Evolutionary conservation across 2,329 filamentous ascomycete genomes (phyloP).

Genomic region (Corinectria fuckeliana): DNA sequence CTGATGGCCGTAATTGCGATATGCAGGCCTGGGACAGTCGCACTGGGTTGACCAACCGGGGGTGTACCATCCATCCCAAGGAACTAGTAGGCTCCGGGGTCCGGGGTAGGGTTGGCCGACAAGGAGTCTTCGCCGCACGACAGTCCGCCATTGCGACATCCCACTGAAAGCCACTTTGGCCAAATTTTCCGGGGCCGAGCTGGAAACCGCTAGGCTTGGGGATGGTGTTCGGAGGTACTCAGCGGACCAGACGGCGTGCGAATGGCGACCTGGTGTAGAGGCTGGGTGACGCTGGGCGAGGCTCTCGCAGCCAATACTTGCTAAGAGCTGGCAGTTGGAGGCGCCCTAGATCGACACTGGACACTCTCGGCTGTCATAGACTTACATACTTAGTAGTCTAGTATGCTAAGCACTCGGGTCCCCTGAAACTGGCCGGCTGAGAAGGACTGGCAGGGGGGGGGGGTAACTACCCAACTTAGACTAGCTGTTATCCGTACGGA

Average conservation of each 20-base stretch:
- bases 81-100: slow-evolving; percentile 3
- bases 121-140: neutral
- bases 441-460: too few relatives aligned
- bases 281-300: neutral
- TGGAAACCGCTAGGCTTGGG: slow-evolving; percentile 1
- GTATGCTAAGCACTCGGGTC: neutral
- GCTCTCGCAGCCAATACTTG: slow-evolving; percentile 1
- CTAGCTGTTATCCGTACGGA: too few relatives aligned
- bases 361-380: neutral
- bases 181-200: neutral
- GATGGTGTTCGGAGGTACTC: slow-evolving; percentile 4
- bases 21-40: slow-evolving; percentile 32
- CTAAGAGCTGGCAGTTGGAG: neutral
- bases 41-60: slow-evolving; percentile 21
- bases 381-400: too few relatives aligned
- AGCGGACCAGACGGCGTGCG: slow-evolving; percentile 6
- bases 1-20: slow-evolving; percentile 35
- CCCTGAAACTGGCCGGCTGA: neutral
- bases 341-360: slow-evolving; percentile 3
- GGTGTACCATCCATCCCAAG: slow-evolving; percentile 1
- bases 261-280: neutral
- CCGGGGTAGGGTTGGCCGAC: neutral
- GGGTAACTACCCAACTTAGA: too few relatives aligned
- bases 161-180: slow-evolving; percentile 9
- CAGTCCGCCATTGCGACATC: slow-evolving; percentile 10